A percentile compares a stretch with the other conserved stretches of the same genome.
Evolutionary conservation across 371 early-diverging fungal genomes (phyloP).

Genomic region (Mortierella sp.): DNA sequence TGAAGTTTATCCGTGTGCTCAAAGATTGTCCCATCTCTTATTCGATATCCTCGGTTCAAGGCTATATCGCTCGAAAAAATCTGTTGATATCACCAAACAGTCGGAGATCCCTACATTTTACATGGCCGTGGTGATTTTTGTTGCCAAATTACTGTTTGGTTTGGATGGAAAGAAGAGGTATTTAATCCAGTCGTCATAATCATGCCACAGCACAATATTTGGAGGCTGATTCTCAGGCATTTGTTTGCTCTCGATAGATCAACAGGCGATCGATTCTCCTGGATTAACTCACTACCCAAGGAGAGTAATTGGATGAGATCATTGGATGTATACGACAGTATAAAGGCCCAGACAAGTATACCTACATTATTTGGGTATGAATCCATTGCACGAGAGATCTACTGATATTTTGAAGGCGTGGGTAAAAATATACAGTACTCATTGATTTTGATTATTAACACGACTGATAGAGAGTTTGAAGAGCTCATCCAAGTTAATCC

Average conservation of each 20-base stretch:
- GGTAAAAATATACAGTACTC: neutral
- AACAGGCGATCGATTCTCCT: constrained; percentile 3
- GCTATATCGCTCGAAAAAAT: neutral
- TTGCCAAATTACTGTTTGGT: constrained; percentile 43
- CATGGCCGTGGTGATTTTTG: constrained; percentile 37
- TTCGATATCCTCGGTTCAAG: neutral
- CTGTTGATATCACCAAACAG: neutral
- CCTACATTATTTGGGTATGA: constrained; percentile 29
- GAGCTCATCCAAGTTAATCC: constrained; percentile 46
- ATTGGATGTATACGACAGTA: constrained; percentile 26
- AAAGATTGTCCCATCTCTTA: constrained; percentile 14
- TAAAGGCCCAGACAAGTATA: constrained; percentile 20
- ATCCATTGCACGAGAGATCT: neutral
- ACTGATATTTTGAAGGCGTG: neutral
- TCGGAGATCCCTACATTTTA: constrained; percentile 4
- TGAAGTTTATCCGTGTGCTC: constrained; percentile 38
- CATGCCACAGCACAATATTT: neutral
- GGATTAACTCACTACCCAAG: constrained; percentile 31
- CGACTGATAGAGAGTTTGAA: constrained; percentile 36
- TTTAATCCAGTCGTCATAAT: neutral
- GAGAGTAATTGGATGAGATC: constrained; percentile 27
- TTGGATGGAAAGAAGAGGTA: constrained; percentile 46
- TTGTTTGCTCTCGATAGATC: neutral
- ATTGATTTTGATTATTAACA: neutral
- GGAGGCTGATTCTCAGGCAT: neutral